A percentile compares a stretch with the other conserved stretches of the same genome.
These are phyloP conservation scores for Coniella vitis DNA, from an alignment of 2,329 filamentous ascomycete species.

Conservation along the genomic window DNA sequence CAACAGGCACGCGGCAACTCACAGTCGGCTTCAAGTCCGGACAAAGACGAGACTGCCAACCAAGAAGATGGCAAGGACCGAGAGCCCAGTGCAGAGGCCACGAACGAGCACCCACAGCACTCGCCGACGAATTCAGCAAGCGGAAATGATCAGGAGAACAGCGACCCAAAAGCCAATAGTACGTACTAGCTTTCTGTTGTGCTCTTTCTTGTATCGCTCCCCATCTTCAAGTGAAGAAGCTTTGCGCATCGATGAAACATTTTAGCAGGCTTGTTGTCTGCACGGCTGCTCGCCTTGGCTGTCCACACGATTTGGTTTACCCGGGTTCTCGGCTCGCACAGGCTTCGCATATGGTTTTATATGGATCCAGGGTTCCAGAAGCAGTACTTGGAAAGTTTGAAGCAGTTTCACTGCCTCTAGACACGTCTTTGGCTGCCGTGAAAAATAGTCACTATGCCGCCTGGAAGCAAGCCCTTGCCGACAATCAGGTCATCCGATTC, in stretches of 20 bases:
- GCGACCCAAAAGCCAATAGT: constrained; percentile 6
- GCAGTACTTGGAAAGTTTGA: too few relatives aligned
- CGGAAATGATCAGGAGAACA: constrained; percentile 6
- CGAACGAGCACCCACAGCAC: not conserved
- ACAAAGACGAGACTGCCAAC: not conserved
- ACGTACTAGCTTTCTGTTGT: constrained; percentile 1
- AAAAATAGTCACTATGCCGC: not conserved
- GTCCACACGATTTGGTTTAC: too few relatives aligned
- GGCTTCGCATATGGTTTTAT: too few relatives aligned
- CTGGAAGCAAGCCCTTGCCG: not conserved
- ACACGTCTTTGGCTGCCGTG: not conserved
- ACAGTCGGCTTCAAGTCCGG: constrained; percentile 2
- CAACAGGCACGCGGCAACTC: not conserved
- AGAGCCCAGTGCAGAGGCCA: not conserved
- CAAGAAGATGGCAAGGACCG: not conserved
- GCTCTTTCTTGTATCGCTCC: not conserved
- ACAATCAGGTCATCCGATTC: not conserved
- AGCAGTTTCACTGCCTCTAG: not conserved
- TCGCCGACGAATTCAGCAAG: constrained; percentile 8
- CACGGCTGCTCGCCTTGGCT: too few relatives aligned
- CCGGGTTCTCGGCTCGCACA: not conserved
- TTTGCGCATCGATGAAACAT: too few relatives aligned
- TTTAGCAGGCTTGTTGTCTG: too few relatives aligned
- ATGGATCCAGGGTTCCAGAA: too few relatives aligned
- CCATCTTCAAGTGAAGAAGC: too few relatives aligned